These are phyloP conservation scores for Saccharomycopsis oosterbeekiorum DNA, from an alignment of 805 yeast genomes.

Conservation along the genomic window DNA sequence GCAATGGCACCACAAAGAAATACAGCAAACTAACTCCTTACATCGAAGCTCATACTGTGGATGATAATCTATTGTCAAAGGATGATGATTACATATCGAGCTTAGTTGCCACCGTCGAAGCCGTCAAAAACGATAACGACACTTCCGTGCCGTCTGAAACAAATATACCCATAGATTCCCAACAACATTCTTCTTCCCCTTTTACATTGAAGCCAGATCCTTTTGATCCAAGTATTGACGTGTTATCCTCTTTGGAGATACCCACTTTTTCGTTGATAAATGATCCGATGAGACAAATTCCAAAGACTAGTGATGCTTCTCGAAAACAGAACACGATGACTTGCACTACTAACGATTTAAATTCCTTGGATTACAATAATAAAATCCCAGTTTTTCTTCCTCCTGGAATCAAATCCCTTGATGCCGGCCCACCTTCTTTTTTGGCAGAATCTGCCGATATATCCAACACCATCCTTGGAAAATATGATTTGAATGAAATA, in stretches of 20 bases:
- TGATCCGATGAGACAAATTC: slow-evolving; percentile 19
- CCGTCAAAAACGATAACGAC: background rate
- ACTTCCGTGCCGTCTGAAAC: too few relatives aligned
- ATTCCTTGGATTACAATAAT: background rate
- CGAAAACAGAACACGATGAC: background rate
- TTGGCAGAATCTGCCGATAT: slow-evolving; percentile 30
- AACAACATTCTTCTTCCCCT: background rate
- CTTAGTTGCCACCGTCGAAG: background rate
- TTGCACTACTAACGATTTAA: background rate
- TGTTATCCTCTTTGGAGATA: slow-evolving; percentile 9
- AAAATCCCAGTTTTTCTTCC: background rate
- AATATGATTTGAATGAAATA: slow-evolving; percentile 39
- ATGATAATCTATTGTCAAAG: background rate
- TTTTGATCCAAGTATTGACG: slow-evolving; percentile 15
- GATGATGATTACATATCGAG: slow-evolving; percentile 2
- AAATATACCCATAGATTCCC: background rate
- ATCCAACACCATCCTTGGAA: slow-evolving; percentile 33
- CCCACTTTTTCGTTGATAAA: slow-evolving; percentile 18
- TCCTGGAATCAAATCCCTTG: background rate
- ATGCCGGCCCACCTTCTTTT: background rate
- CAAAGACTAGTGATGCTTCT: slow-evolving; percentile 6
- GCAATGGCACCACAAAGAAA: slow-evolving; percentile 23
- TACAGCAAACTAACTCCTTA: slow-evolving; percentile 32
- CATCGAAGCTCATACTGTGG: slow-evolving; percentile 8
- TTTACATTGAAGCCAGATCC: slow-evolving; percentile 3